Base-by-base conservation (phyloP, 1,139 yeast genomes). In the Torulaspora globosa region DNA sequence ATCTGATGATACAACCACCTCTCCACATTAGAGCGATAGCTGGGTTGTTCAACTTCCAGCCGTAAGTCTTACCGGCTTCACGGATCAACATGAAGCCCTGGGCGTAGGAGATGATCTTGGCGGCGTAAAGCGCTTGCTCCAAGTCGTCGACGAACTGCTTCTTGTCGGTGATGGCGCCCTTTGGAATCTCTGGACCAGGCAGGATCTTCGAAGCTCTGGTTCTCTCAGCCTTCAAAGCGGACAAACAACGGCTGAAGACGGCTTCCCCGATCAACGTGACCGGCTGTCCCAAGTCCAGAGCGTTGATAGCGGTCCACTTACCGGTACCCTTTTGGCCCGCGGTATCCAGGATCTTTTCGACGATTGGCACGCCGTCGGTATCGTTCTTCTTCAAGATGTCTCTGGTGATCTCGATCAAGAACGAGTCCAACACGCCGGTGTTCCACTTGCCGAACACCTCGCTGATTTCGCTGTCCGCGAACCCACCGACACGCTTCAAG, bases 271-370 rank as follows among this genome's bases (percentile, higher is more conserved):
- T 92, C 69, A 92, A 80, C 56, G 98, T 89, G 65, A 92, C 96
- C 60, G 98, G 98, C 84, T 87, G 87, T 72, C 97, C 98, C 65
- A 92, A 79, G 73, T 92, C 98, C 65, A 92, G 79, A 55, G 98
- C 97, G 70, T 89, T 89, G 71, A 90, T 86, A 57, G 97, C 97
- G 60, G 97, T 92, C 98, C 98, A 92, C 79, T 92, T 92, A 76
- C 98, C 98, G 60, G 98, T 92, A 80, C 98, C 98, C 80, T 92
- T 92, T 78, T 92, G 98, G 65, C 98, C 98, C 60, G 98, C 98
- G 62, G 87, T 71, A 72, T 92, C 98, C 72, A 89, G 75, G 68
- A 92, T 90, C 80, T 92, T 92, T 76, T 92, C 97, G 58, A 92
- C 94, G 62, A 92, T 75, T 65, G 97, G 96, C 60, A 80, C 80